These are phyloP conservation scores for Hymenoscyphus fraxineus DNA, from an alignment of 2,329 filamentous ascomycete species.

Conservation along the genomic window DNA sequence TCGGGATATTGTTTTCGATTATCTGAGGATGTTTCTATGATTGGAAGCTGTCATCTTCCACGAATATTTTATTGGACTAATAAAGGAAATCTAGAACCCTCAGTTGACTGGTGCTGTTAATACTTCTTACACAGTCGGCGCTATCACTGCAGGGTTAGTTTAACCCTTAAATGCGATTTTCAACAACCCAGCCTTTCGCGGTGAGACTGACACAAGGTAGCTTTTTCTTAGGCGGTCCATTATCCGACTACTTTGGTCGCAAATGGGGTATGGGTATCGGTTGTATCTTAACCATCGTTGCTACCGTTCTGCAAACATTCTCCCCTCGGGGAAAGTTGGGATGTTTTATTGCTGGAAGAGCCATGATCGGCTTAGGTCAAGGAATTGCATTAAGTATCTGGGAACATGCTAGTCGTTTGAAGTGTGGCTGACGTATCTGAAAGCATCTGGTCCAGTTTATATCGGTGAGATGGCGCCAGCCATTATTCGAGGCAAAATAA, in stretches of 20 bases:
- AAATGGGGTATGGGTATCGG: constrained; percentile 63
- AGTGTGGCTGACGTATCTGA: not conserved
- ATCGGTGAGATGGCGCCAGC: constrained; percentile 65
- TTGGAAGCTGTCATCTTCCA: no score
- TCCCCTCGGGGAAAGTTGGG: constrained; percentile 57
- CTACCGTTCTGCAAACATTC: constrained; percentile 67
- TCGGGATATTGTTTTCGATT: no score
- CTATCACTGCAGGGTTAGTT: constrained; percentile 53
- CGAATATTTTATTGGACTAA: not conserved
- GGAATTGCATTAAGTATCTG: constrained; percentile 58
- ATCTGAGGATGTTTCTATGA: no score
- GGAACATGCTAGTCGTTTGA: not conserved
- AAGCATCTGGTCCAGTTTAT: constrained; percentile 65
- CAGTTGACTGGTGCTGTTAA: constrained; percentile 56
- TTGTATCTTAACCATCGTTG: constrained; percentile 61
- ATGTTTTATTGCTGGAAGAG: constrained; percentile 65
- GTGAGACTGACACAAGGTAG: constrained; percentile 27
- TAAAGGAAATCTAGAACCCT: constrained; percentile 20
- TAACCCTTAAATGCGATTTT: not conserved
- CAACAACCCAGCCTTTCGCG: not conserved
- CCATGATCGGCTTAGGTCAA: constrained; percentile 66
- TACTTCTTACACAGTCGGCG: constrained; percentile 67
- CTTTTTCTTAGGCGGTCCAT: constrained; percentile 64
- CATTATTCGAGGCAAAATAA: constrained; percentile 62
- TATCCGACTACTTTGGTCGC: constrained; percentile 57